These are phyloP conservation scores for Aspergillus caelatus DNA, from an alignment of 2,329 filamentous ascomycete genomes.

Conservation along the genomic window DNA sequence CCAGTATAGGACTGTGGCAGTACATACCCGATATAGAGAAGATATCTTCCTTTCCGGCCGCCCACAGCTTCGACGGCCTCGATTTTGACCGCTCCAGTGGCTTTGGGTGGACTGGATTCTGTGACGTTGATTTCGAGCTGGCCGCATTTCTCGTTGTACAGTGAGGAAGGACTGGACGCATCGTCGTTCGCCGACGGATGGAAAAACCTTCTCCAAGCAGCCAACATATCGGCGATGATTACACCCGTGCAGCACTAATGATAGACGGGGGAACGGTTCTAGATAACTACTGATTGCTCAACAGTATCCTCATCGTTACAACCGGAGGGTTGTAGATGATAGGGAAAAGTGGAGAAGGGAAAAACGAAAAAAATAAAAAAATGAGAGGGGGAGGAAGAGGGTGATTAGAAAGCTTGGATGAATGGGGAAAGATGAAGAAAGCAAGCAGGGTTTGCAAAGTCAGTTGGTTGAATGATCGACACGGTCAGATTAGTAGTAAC, in stretches of 20 bases:
- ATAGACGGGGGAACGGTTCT: neutral
- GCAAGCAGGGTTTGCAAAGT: constrained; percentile 7
- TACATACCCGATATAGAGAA: constrained; percentile 32
- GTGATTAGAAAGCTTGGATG: neutral
- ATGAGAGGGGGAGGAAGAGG: neutral
- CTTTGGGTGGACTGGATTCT: constrained; percentile 11
- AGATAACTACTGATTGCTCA: neutral
- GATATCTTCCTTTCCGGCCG: constrained; percentile 33
- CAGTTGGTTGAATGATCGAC: constrained; percentile 6
- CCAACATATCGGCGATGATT: constrained; percentile 4
- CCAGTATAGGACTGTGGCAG: neutral
- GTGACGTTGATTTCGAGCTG: constrained; percentile 13
- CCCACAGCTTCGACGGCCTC: constrained; percentile 33
- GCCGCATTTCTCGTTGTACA: constrained; percentile 11
- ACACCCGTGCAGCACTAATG: neutral
- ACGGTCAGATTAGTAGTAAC: neutral
- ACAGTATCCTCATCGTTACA: neutral
- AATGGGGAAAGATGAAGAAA: neutral
- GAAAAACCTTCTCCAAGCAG: constrained; percentile 8
- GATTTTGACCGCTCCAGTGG: constrained; percentile 29
- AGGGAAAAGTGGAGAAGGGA: neutral
- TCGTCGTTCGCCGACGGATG: neutral
- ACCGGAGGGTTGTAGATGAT: neutral
- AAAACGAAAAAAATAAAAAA: no score
- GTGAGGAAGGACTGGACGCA: constrained; percentile 1